These are phyloP conservation scores for Fusarium caatingaense DNA, from an alignment of 2,329 filamentous ascomycete genomes.

Conservation along the genomic window DNA sequence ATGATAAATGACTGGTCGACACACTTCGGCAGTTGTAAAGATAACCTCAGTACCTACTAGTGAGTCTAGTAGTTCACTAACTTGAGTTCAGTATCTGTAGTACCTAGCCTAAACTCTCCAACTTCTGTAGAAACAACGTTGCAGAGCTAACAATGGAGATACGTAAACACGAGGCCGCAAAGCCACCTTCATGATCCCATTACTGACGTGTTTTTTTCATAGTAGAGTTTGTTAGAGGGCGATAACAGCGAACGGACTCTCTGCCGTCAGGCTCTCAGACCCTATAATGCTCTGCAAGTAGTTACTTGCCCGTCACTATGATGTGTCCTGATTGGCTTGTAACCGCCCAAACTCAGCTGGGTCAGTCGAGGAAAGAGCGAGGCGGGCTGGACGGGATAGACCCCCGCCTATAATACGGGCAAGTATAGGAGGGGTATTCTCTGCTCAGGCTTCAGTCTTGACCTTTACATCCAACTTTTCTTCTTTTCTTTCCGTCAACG, in stretches of 20 bases:
- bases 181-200: background rate
- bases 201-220: slow-evolving; percentile 1
- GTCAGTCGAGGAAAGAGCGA: slow-evolving; percentile 12
- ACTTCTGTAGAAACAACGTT: background rate
- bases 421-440: slow-evolving; percentile 26
- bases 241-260: slow-evolving; percentile 5
- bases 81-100: slow-evolving; percentile 7
- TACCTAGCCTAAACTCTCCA: slow-evolving; percentile 2
- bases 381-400: slow-evolving; percentile 14
- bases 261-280: background rate
- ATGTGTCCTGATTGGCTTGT: slow-evolving; percentile 1
- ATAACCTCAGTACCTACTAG: background rate
- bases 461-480: slow-evolving; percentile 27
- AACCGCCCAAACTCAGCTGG: slow-evolving; percentile 6
- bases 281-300: background rate
- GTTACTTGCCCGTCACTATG: background rate
- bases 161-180: background rate
- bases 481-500: background rate
- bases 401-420: slow-evolving; percentile 31
- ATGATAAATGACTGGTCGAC: slow-evolving; percentile 9
- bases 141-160: slow-evolving; percentile 3
- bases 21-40: slow-evolving; percentile 16
- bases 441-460: slow-evolving; percentile 6
- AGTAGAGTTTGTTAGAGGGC: slow-evolving; percentile 1
- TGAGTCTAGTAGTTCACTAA: background rate